Evolutionary conservation across 805 yeast genomes (phyloP), one percentile per base, ranked within the genome.

Genomic region (Myxozyma udenii): DNA sequence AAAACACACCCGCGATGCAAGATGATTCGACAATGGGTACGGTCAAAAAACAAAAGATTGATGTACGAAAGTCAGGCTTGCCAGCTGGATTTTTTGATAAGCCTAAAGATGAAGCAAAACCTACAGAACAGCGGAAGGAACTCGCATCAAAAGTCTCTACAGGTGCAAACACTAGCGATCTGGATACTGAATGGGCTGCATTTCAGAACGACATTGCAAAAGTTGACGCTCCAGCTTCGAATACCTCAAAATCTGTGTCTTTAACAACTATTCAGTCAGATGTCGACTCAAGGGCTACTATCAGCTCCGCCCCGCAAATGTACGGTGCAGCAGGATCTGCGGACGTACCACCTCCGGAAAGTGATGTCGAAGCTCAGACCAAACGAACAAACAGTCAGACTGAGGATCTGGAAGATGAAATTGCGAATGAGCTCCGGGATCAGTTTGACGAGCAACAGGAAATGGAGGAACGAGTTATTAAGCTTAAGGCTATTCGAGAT

Each of bases 161-260:
- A 14, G 33, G 12, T 28, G 14, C 33, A 28, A 14, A 28, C 12
- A 30, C 43, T 7, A 21, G 19, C n/a, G 48, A 36, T 40, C n/a
- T 48, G 14, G 60, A 55, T 32, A 46, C 54, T 5, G 60, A 55
- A 41, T 55, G 60, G 60, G 54, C 51, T 11, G 60, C 58, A 5
- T 55, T 55, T 35, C 58, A 53, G 43, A 25, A 36, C 5, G 60
- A 55, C 19, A 53, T 55, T 24, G 51, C 60, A 7, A n/a, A 16
- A 16, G 24, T 40, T n/a, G 41, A 25, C 18, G 41, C 53, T 3
- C 40, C 41, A 7, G 43, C 39, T 4, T 42, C 37, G 16, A 11
- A 12, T 19, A 23, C 6, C 42, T 12, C 7, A 6, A 42, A 28
- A 18, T 9, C 19, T 5, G 33, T 14, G 14, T 28, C 33, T 9